These are phyloP conservation scores for Saccharomycopsis capsularis DNA, from an alignment of 805 yeast genomes.

Conservation along the genomic window DNA sequence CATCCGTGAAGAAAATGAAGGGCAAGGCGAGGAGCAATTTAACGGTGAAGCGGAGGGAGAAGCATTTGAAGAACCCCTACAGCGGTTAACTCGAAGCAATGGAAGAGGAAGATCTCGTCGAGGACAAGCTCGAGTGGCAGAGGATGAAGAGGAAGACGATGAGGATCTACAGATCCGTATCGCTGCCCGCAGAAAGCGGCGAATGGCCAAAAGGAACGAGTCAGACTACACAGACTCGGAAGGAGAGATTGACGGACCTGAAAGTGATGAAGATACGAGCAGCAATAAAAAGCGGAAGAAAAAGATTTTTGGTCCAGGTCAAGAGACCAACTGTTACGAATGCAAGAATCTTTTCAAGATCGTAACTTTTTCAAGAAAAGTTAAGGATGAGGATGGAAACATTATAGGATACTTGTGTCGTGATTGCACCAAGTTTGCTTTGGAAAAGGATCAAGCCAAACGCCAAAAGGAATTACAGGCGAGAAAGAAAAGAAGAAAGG, in stretches of 20 bases:
- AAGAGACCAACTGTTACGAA: conserved; percentile 59
- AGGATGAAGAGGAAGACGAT: conserved; percentile 13
- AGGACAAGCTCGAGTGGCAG: conserved; percentile 10
- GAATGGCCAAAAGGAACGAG: conserved; percentile 31
- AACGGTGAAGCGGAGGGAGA: conserved; percentile 8
- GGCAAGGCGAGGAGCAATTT: conserved; percentile 19
- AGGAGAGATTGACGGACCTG: conserved; percentile 32
- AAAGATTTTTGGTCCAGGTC: conserved; percentile 55
- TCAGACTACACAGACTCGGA: conserved; percentile 30
- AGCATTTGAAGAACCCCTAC: conserved; percentile 24
- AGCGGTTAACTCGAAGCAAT: conserved; percentile 34
- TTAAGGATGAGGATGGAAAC: conserved; percentile 33
- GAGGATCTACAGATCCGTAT: conserved; percentile 30
- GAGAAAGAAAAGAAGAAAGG: conserved; percentile 65
- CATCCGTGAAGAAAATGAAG: conserved; percentile 24
- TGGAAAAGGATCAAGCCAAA: conserved; percentile 38
- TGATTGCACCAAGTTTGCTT: conserved; percentile 42
- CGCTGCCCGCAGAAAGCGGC: conserved; percentile 38
- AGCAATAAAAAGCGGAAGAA: conserved; percentile 37
- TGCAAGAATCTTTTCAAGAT: conserved; percentile 28
- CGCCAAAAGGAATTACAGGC: conserved; percentile 52
- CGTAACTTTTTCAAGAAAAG: conserved; percentile 16
- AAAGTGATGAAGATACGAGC: conserved; percentile 29
- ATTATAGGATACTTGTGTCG: conserved; percentile 63
- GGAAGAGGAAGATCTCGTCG: conserved; percentile 29